phyloP scores from a whole-genome alignment of 768 basidiomycete genomes.

The Grammothele lineata region DNA sequence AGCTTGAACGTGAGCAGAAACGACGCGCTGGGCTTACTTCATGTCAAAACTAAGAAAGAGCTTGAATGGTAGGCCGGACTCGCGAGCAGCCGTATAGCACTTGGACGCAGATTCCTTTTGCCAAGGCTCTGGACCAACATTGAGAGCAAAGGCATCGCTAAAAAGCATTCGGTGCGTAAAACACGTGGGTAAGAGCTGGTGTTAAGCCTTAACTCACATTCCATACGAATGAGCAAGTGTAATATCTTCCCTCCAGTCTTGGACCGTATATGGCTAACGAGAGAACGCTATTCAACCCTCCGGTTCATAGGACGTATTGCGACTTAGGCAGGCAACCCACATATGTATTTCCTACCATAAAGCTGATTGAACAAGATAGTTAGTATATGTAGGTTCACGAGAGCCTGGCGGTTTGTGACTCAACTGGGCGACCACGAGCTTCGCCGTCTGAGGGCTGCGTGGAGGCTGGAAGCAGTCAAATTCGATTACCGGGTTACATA shows the following conservation, averaged over 20 bases:
- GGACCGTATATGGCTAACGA: constrained; percentile 28
- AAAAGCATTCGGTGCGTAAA: neutral
- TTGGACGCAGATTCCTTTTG: constrained; percentile 18
- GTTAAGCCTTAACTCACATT: constrained; percentile 18
- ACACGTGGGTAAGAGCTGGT: too few relatives aligned
- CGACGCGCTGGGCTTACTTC: constrained; percentile 26
- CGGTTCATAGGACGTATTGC: too few relatives aligned
- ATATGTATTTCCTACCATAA: constrained; percentile 35
- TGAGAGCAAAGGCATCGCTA: constrained; percentile 24
- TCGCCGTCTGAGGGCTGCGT: neutral
- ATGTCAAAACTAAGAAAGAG: constrained; percentile 37
- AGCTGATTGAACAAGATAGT: constrained; percentile 16
- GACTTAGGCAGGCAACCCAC: constrained; percentile 9
- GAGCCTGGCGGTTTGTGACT: neutral
- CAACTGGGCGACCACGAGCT: constrained; percentile 15
- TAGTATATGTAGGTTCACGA: neutral
- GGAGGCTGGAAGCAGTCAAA: too few relatives aligned
- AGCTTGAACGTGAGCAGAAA: too few relatives aligned
- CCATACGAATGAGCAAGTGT: constrained; percentile 20
- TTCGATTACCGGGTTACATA: too few relatives aligned
- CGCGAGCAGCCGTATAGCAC: constrained; percentile 48
- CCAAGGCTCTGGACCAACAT: constrained; percentile 25
- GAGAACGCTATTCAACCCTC: too few relatives aligned
- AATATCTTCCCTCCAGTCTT: constrained; percentile 31
- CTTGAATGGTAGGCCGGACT: constrained; percentile 32